phyloP scores from a whole-genome alignment of 352 stramenopile species.

The Thraustochytrium striatum region DNA sequence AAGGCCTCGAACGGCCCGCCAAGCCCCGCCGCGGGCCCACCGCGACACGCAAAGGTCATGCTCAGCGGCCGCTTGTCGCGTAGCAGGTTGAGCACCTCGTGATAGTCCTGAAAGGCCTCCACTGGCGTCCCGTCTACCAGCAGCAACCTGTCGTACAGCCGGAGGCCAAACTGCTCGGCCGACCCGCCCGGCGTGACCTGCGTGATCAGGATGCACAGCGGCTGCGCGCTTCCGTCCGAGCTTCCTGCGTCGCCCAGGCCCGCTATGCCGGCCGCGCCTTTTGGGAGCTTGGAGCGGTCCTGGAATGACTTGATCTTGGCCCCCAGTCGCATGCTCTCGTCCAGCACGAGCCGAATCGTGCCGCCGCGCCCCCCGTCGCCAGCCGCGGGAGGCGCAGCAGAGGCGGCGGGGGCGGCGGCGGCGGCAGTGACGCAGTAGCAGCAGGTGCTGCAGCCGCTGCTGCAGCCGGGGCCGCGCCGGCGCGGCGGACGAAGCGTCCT shows the following conservation, averaged over 20 bases:
- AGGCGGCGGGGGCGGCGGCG: too few relatives aligned
- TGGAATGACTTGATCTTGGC: conserved; percentile 15
- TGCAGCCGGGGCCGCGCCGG: too few relatives aligned
- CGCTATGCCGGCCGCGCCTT: background rate
- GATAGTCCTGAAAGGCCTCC: conserved; percentile 11
- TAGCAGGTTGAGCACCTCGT: background rate
- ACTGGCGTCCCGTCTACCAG: background rate
- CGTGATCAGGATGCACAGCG: background rate
- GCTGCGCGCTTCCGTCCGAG: background rate
- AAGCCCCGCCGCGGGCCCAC: background rate
- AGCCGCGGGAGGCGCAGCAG: too few relatives aligned
- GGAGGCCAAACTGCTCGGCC: background rate
- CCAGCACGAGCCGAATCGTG: background rate
- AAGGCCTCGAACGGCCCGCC: background rate
- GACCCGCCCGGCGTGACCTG: background rate
- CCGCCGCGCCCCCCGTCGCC: background rate
- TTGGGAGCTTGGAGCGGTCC: background rate
- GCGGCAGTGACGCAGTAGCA: too few relatives aligned
- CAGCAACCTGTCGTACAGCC: background rate
- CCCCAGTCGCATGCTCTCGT: background rate
- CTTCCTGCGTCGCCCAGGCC: background rate
- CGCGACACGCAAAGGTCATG: conserved; percentile 3
- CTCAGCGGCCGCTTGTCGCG: conserved; percentile 3
- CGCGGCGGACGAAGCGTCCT: too few relatives aligned
- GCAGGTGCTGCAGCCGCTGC: too few relatives aligned